Conservation (phyloP, 2,329 filamentous ascomycete genomes). For the Didymella arachidicola region DNA sequence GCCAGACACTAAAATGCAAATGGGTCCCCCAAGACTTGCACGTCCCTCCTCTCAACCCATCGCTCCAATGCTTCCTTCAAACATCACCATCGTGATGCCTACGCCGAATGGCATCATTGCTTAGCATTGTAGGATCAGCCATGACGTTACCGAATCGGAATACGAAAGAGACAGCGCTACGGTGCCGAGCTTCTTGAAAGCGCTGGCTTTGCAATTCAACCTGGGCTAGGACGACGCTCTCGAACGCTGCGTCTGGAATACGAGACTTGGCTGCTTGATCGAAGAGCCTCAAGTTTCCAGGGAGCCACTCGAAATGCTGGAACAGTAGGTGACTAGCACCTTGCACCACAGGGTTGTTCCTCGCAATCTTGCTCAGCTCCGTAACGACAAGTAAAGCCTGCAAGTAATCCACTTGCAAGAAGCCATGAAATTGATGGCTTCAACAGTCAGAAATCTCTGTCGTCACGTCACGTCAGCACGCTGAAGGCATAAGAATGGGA, state of each 20-base stretch:
- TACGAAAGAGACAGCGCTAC: not conserved
- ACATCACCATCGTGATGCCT: conserved; percentile 5
- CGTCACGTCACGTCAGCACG: not conserved
- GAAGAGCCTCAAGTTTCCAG: not conserved
- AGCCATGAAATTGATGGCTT: not conserved
- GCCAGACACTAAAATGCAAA: not conserved
- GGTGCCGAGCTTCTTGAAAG: not conserved
- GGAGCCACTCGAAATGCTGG: not conserved
- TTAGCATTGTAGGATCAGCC: conserved; percentile 13
- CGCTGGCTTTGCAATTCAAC: not conserved
- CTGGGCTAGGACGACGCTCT: not conserved
- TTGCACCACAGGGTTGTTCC: not conserved
- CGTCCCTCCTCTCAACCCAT: conserved; percentile 2
- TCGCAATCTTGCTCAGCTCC: not conserved
- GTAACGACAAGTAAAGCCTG: not conserved
- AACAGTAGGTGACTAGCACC: not conserved
- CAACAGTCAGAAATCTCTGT: not conserved
- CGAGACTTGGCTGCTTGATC: conserved; percentile 2
- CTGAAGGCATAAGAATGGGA: not conserved
- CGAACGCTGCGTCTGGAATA: not conserved
- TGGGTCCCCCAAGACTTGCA: conserved; percentile 6
- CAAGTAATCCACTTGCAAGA: not conserved
- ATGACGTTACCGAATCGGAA: conserved; percentile 12
- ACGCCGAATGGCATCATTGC: conserved; percentile 14
- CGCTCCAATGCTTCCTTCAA: conserved; percentile 1